A percentile compares a stretch with the other conserved stretches of the same genome.
These are phyloP conservation scores for Brassica incana DNA, from an alignment of 345 rosid species.

Conservation along the genomic window DNA sequence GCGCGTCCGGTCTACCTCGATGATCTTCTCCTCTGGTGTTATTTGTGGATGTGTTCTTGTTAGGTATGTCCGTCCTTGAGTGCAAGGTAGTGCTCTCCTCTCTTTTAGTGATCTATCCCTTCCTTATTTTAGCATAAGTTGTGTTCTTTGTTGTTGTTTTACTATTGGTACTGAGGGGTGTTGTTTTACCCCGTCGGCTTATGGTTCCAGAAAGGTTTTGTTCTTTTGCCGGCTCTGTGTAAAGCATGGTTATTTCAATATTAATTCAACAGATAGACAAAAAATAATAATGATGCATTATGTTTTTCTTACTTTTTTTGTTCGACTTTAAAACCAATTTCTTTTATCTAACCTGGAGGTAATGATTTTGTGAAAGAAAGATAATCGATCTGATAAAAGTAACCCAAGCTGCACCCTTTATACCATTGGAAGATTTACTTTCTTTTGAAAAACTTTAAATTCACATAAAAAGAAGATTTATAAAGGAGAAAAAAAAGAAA, in stretches of 20 bases:
- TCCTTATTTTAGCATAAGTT: no score
- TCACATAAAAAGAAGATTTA: constrained; percentile 42
- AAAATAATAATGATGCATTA: neutral
- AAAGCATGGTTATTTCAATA: neutral
- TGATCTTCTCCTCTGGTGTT: neutral
- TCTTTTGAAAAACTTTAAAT: constrained; percentile 37
- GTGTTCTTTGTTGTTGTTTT: no score
- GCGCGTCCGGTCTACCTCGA: neutral
- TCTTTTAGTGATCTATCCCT: no score
- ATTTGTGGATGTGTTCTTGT: no score
- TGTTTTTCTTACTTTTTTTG: neutral
- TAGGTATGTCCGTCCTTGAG: no score
- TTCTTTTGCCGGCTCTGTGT: neutral
- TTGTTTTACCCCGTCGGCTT: no score
- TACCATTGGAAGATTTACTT: constrained; percentile 42
- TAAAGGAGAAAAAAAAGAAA: constrained; percentile 27
- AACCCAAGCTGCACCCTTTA: constrained; percentile 35
- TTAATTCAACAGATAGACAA: no score
- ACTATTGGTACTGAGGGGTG: no score
- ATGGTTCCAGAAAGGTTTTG: no score
- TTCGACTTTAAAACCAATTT: constrained; percentile 27
- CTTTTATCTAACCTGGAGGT: constrained; percentile 41
- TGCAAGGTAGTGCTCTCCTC: no score
- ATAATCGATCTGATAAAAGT: constrained; percentile 43
- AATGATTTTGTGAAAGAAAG: constrained; percentile 35